Evolutionary conservation across 2,329 filamentous ascomycete genomes (phyloP), one percentile per base, ranked within the genome.

Genomic region (Fusarium keratoplasticum): DNA sequence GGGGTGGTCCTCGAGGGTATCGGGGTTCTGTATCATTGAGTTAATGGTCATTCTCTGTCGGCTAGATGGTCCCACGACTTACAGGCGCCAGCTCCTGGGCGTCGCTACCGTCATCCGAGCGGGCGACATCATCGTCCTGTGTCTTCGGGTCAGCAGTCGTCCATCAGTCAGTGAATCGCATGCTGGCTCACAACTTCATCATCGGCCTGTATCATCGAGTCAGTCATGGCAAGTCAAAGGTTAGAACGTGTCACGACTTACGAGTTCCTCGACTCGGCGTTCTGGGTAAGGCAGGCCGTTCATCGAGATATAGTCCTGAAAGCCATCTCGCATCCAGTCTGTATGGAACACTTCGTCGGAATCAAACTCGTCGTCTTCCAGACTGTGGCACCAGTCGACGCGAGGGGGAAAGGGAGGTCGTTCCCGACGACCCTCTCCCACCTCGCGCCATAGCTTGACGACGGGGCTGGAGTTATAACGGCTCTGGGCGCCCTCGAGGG

Each of bases 351-450:
- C 18, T 2, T 40, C 8, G 5, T 40, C 36, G 0, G 18, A 18
- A 6, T 40, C 36, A 18, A 11, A n/a, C 5, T 40, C 8, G 9
- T 10, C 36, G 3, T 40, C 36, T 2, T 44, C 2, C n/a, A n/a
- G n/a, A n/a, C n/a, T n/a, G n/a, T 29, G 11, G 22, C 38, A 44
- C 64, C 59, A 67, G 16, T 67, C 54, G 14, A 54, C n/a, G n/a
- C n/a, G n/a, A n/a, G n/a, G n/a, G n/a, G n/a, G n/a, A n/a, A n/a
- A n/a, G n/a, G n/a, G n/a, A n/a, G n/a, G n/a, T n/a, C n/a, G n/a
- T n/a, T n/a, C n/a, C n/a, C n/a, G n/a, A n/a, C n/a, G n/a, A n/a
- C n/a, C n/a, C n/a, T n/a, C n/a, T n/a, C n/a, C n/a, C n/a, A n/a
- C n/a, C n/a, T n/a, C n/a, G n/a, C n/a, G n/a, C n/a, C n/a, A n/a